Evolutionary conservation across 805 yeast genomes (phyloP).

Genomic region (Kockiozyma suomiensis): DNA sequence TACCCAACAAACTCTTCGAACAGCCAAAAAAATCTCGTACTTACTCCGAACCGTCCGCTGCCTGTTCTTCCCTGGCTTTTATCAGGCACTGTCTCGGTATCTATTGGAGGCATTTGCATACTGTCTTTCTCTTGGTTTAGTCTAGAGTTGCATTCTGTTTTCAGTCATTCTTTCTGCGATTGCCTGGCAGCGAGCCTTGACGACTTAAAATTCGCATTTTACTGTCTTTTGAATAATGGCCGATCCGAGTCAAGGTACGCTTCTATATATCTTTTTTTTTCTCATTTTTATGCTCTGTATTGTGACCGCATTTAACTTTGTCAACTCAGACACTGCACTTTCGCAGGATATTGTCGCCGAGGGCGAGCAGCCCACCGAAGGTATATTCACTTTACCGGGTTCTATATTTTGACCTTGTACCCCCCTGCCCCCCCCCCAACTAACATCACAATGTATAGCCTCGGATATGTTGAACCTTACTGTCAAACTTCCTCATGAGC

Average conservation of each 20-base stretch:
- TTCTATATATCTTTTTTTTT: not conserved
- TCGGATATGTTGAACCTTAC: slow-evolving; percentile 28
- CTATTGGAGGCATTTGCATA: too few species aligned
- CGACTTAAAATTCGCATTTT: not conserved
- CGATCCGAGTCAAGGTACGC: slow-evolving; percentile 2
- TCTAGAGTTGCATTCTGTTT: too few species aligned
- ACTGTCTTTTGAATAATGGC: not conserved
- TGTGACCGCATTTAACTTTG: not conserved
- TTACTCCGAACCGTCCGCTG: too few species aligned
- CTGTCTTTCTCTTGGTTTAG: too few species aligned
- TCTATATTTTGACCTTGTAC: too few species aligned
- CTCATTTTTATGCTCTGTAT: not conserved
- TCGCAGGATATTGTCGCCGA: not conserved
- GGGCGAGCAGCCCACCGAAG: slow-evolving; percentile 4
- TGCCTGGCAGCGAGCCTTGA: not conserved
- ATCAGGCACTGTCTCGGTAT: too few species aligned
- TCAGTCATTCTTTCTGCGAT: too few species aligned
- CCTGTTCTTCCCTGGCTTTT: too few species aligned
- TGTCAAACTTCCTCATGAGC: slow-evolving; percentile 34
- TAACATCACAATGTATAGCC: not conserved
- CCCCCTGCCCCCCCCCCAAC: not conserved
- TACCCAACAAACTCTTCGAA: too few species aligned
- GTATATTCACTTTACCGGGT: not conserved
- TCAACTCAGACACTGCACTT: not conserved
- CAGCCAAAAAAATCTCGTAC: too few species aligned